A percentile compares a stretch with the other conserved stretches of the same genome.
These are phyloP conservation scores for Fusarium piperis DNA, from an alignment of 2,329 filamentous ascomycete species.

Conservation along the genomic window DNA sequence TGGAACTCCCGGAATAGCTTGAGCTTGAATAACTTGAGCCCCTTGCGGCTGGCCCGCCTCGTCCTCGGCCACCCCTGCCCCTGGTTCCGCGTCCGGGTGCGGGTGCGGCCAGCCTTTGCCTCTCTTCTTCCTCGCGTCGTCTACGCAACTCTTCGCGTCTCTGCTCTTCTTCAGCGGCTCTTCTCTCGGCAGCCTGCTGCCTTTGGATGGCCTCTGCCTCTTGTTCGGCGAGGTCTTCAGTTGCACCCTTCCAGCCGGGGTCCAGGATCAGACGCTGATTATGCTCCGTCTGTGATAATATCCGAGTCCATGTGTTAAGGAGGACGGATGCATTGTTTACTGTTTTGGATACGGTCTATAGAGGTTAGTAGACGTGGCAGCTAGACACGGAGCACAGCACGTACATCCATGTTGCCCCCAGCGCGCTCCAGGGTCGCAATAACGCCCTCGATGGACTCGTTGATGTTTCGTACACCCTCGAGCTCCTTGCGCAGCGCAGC, in stretches of 20 bases:
- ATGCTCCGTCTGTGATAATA: slow-evolving; percentile 96
- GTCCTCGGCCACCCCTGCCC: slow-evolving; percentile 48
- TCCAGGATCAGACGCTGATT: slow-evolving; percentile 93
- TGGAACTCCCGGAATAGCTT: slow-evolving; percentile 42
- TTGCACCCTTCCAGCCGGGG: slow-evolving; percentile 88
- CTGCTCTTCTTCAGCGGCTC: slow-evolving; percentile 80
- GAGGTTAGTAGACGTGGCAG: slow-evolving; percentile 24
- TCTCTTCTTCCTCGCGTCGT: slow-evolving; percentile 68
- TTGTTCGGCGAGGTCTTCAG: slow-evolving; percentile 84
- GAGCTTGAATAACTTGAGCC: slow-evolving; percentile 40
- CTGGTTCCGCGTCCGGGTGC: slow-evolving; percentile 43
- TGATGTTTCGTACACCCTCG: slow-evolving; percentile 84
- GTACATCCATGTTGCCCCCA: slow-evolving; percentile 80
- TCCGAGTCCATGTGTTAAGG: slow-evolving; percentile 94
- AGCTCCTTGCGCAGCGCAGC: slow-evolving; percentile 80
- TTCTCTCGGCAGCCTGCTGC: slow-evolving; percentile 81
- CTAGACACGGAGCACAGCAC: slow-evolving; percentile 14
- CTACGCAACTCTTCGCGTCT: slow-evolving; percentile 76
- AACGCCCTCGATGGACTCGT: slow-evolving; percentile 84
- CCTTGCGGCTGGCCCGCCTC: slow-evolving; percentile 43
- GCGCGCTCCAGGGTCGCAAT: slow-evolving; percentile 76
- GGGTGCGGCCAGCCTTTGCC: slow-evolving; percentile 43
- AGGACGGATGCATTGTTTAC: slow-evolving; percentile 88
- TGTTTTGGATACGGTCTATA: slow-evolving; percentile 80
- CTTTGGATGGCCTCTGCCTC: slow-evolving; percentile 80